Conservation (phyloP, 2,329 filamentous ascomycete species). For the Colletotrichum musicola region DNA sequence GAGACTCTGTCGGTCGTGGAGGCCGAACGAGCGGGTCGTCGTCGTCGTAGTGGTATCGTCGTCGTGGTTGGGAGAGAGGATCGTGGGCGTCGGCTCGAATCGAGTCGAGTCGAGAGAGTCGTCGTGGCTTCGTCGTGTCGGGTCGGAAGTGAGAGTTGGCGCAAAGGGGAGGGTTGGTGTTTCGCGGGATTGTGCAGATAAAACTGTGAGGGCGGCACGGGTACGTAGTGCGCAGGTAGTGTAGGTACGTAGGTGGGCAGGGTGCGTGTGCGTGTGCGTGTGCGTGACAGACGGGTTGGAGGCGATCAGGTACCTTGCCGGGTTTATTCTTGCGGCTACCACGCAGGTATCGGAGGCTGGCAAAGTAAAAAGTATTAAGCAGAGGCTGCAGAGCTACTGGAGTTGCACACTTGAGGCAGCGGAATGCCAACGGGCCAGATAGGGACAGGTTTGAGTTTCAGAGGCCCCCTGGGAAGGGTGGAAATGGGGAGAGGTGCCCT, state of each 20-base stretch:
- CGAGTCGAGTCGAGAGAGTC: slow-evolving; percentile 32
- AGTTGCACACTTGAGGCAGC: slow-evolving; percentile 6
- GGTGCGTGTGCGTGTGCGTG: too few relatives aligned
- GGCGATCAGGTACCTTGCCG: background rate
- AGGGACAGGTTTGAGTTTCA: slow-evolving; percentile 38
- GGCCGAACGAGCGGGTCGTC: background rate
- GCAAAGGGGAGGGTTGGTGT: slow-evolving; percentile 33
- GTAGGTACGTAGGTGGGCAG: background rate
- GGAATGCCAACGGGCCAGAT: slow-evolving; percentile 35
- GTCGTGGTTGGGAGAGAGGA: slow-evolving; percentile 9
- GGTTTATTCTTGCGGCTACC: too few relatives aligned
- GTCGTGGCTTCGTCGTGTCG: slow-evolving; percentile 28
- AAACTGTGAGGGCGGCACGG: slow-evolving; percentile 33
- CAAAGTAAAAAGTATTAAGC: too few relatives aligned
- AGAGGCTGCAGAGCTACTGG: background rate
- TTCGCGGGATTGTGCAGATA: slow-evolving; percentile 37
- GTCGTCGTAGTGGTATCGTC: slow-evolving; percentile 12
- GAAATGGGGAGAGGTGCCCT: slow-evolving; percentile 24
- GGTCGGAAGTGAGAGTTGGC: slow-evolving; percentile 25
- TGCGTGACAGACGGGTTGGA: background rate
- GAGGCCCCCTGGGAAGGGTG: slow-evolving; percentile 32
- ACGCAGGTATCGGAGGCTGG: too few relatives aligned
- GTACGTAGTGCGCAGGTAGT: slow-evolving; percentile 34
- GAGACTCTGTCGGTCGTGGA: slow-evolving; percentile 15
- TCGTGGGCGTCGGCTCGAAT: slow-evolving; percentile 20